Evolutionary conservation across 1,139 yeast species (phyloP), one percentile per base, ranked within the genome.

Genomic region (Magnusiomyces starmeri): DNA sequence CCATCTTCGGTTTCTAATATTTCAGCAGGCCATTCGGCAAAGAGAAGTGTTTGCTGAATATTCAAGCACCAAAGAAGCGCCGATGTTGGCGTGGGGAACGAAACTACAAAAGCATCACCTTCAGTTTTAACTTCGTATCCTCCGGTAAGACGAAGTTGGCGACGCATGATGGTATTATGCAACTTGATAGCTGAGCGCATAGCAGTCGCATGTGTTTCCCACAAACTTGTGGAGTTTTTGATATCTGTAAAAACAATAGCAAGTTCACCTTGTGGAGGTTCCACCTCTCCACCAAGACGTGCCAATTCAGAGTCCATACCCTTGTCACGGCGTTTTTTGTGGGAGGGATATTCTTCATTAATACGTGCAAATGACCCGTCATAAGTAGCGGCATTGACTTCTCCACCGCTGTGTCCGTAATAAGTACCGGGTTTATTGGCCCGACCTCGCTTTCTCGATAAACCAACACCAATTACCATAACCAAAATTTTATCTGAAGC

Each of bases 21-120:
- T 63, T 90, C 97, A 3, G 86, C 81, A 0, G 98, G 98, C 99
- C 99, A 94, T 60, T 89, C 96, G 3, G 92, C 95, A 24, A 82
- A 76, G 46, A 84, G 66, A 44, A 94, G 72, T 64, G 87, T 95
- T 52, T 85, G 79, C 66, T 94, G 99, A 12, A 90, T 96, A 51
- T 86, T 83, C 66, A 90, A 82, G 72, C 97, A 89, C 98, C 98
- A 94, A 46, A 88, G 74, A 53, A 94, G 72, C 0, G 97, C 97
- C 22, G 94, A 77, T 0, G 94, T 81, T 0, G 96, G 94, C 0
- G 96, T 84, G 1, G 97, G 96, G 69, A 92, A 92, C 6, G 97
- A 87, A n/a, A 92, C 97, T 87, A 92, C 90, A 62, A 92, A 92
- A 0, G 98, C 96, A 73, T 92, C 99, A 63, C 99, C 99, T 80